Percentiles rank a stretch among this genome's conserved stretches.
Evolutionary conservation across 768 basidiomycete species (phyloP).

Genomic region (Phaffia australis): DNA sequence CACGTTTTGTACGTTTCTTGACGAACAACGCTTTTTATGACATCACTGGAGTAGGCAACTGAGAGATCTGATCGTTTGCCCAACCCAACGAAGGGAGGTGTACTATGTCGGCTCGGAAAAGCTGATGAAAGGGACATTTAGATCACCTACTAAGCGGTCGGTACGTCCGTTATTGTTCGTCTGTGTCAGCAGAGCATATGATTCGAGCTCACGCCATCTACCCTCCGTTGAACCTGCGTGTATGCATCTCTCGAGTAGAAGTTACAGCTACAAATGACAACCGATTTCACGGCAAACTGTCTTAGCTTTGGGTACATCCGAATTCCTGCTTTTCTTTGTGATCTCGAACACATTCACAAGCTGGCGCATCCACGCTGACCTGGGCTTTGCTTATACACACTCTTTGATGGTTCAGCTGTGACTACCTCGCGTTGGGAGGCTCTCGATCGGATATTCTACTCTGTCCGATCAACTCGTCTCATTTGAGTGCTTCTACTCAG

Average conservation of each 20-base stretch:
- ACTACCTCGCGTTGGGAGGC: slow-evolving; percentile 13
- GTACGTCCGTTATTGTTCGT: slow-evolving; percentile 9
- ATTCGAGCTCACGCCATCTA: neutral
- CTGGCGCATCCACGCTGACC: neutral
- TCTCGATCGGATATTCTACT: slow-evolving; percentile 6
- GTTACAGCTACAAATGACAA: neutral
- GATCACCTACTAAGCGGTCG: neutral
- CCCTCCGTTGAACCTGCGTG: neutral
- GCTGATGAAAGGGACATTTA: neutral
- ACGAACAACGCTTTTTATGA: no score
- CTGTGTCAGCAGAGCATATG: neutral
- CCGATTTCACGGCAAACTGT: slow-evolving; percentile 6
- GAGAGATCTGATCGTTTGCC: slow-evolving; percentile 66
- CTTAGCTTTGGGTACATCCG: neutral
- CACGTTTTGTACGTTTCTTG: no score
- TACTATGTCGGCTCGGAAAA: slow-evolving; percentile 48
- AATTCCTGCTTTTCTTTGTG: neutral
- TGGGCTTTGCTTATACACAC: neutral
- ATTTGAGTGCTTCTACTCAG: neutral
- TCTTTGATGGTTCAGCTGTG: neutral
- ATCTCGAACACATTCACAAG: neutral
- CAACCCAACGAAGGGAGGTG: slow-evolving; percentile 53
- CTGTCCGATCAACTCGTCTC: neutral
- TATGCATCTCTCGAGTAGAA: neutral
- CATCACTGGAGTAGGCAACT: slow-evolving; percentile 50